Evolutionary conservation across 148 eudicot species (phyloP).

Genomic region (Bassia scoparia): DNA sequence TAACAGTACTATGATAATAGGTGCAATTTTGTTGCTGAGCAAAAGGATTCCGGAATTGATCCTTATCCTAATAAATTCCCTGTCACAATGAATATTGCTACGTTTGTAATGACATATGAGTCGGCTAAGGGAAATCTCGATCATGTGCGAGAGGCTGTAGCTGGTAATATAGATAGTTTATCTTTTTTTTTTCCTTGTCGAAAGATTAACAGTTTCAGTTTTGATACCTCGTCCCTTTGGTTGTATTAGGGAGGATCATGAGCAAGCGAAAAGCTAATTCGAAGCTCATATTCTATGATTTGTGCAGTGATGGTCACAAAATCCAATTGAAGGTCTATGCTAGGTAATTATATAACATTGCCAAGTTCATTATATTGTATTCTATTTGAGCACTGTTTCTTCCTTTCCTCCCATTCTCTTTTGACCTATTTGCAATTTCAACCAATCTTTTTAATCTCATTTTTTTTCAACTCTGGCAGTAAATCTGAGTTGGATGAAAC

Average conservation of each 20-base stretch:
- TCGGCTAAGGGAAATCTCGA: slow-evolving; percentile 57
- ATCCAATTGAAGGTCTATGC: slow-evolving; percentile 90
- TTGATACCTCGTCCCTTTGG: no score
- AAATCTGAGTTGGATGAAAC: slow-evolving; percentile 57
- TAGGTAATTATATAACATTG: slow-evolving; percentile 38
- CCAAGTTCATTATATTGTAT: no score
- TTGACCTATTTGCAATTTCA: neutral
- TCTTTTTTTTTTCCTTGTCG: no score
- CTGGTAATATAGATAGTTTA: slow-evolving; percentile 48
- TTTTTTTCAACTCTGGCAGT: slow-evolving; percentile 30
- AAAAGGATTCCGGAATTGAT: slow-evolving; percentile 59
- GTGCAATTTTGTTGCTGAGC: slow-evolving; percentile 57
- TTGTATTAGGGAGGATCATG: no score
- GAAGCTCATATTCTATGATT: slow-evolving; percentile 78
- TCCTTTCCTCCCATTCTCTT: neutral
- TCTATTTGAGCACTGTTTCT: no score
- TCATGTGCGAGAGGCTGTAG: slow-evolving; percentile 48
- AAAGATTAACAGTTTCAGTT: no score
- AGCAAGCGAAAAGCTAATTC: slow-evolving; percentile 43
- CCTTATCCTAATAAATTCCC: slow-evolving; percentile 91
- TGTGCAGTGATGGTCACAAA: slow-evolving; percentile 63
- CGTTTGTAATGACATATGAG: slow-evolving; percentile 15
- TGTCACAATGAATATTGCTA: no score
- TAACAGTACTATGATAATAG: slow-evolving; percentile 85
- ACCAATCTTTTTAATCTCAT: neutral